Base-by-base conservation (phyloP, 441 rosid species). In the Populus tomentosa region DNA sequence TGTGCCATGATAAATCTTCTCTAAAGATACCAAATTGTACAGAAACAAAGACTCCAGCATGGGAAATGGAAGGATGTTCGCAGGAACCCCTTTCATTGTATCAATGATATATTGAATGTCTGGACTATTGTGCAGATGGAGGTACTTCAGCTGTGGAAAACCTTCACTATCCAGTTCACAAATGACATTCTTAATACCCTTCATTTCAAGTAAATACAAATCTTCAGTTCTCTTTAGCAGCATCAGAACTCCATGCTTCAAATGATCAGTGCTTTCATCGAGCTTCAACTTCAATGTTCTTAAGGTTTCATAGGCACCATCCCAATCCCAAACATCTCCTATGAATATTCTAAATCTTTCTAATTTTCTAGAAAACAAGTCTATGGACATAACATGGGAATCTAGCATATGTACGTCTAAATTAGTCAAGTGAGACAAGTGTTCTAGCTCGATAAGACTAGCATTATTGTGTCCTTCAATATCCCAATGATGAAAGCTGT, bases 251-350 rank as follows among this genome's bases (percentile, higher is more conserved):
- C 32, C 50, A 56, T 56, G 1, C 68, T 71, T 64, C 26, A 50
- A 11, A 1, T 33, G 18, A 56, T 20, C 21, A 42, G 36, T 46
- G 46, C 33, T 30, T 16, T 4, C 42, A 46, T 64, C 6, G 4
- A 69, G 72, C 77, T 63, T 73, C 14, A 80, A 32, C 70, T 80
- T 67, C 67, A 80, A 62, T 7, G 20, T 61, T 76, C 73, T 80
- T 8, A 40, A 68, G 4, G 23, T 69, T 11, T 20, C 28, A 35
- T 53, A 56, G 1, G 23, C 9, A 18, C 67, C 68, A 5, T 40
- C 26, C 72, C 72, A 78, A 18, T 72, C 68, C 80, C 76, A 72
- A 3, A 5, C 38, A 16, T 40, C 73, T 20, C 84, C 84, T 1
- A 81, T 20, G 0, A 61, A 28, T 74, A 69, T 78, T n/a, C 13